phyloP scores from a whole-genome alignment of 192 early-diverging fungal species.

The Radiomyces spectabilis region DNA sequence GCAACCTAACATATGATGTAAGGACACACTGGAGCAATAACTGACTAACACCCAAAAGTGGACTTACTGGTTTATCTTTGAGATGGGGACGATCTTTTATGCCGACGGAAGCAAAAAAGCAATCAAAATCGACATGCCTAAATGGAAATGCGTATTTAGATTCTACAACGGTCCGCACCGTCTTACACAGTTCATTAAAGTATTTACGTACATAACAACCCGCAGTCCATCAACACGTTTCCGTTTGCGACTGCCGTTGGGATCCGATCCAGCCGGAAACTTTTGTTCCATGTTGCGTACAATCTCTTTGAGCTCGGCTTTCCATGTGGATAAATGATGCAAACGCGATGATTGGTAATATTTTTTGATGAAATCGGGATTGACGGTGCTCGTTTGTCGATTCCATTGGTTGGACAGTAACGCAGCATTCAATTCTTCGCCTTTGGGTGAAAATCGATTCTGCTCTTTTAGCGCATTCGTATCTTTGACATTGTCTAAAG shows the following conservation, averaged over 20 bases:
- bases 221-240: too few relatives aligned
- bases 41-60: too few relatives aligned
- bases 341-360: conserved; percentile 67
- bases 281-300: conserved; percentile 33
- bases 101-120: conserved; percentile 86
- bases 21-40: too few relatives aligned
- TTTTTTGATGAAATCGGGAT: conserved; percentile 52
- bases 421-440: conserved; percentile 13
- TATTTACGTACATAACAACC: conserved; percentile 50
- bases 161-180: neutral
- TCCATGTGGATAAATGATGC: conserved; percentile 76
- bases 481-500: neutral
- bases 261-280: too few relatives aligned
- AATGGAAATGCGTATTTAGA: neutral
- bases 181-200: too few relatives aligned
- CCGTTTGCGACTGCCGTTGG: too few relatives aligned
- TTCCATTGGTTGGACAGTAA: conserved; percentile 35
- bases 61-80: conserved; percentile 56
- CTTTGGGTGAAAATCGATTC: conserved; percentile 6
- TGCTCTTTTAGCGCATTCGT: too few relatives aligned
- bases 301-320: conserved; percentile 68
- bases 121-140: conserved; percentile 87
- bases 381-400: conserved; percentile 21
- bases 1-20: too few relatives aligned
- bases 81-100: conserved; percentile 63